A percentile compares a stretch with the other conserved stretches of the same genome.
Evolutionary conservation across 805 yeast genomes (phyloP).

Genomic region (Wickerhamiella qilinensis): DNA sequence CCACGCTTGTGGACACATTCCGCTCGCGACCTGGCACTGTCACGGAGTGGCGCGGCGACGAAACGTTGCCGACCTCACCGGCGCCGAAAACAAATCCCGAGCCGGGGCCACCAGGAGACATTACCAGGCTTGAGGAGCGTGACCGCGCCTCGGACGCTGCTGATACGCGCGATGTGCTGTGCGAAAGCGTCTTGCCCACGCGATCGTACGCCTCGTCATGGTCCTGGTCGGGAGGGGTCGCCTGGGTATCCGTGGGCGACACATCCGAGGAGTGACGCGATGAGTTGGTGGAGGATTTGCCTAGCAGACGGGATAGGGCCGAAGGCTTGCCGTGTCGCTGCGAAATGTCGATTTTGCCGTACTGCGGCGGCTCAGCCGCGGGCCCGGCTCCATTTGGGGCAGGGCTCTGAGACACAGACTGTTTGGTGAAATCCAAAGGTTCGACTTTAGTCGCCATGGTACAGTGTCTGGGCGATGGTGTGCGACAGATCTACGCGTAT

Average conservation of each 20-base stretch:
- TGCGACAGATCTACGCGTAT: too few relatives aligned
- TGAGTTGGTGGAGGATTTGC: constrained; percentile 2
- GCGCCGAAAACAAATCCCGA: constrained; percentile 17
- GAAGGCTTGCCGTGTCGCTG: constrained; percentile 1
- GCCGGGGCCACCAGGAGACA: constrained; percentile 4
- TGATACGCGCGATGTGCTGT: not conserved
- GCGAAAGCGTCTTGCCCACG: not conserved
- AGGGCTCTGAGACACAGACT: not conserved
- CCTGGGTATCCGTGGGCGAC: not conserved
- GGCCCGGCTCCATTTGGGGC: not conserved
- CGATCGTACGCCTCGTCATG: not conserved
- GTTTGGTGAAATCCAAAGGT: not conserved
- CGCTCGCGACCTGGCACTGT: constrained; percentile 6
- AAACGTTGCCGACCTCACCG: constrained; percentile 17
- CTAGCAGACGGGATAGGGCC: constrained; percentile 5
- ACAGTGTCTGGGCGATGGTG: not conserved
- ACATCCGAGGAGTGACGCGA: not conserved
- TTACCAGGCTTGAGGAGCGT: not conserved
- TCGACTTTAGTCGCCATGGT: not conserved
- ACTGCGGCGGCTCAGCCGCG: not conserved
- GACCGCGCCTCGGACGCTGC: not conserved
- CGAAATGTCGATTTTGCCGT: constrained; percentile 1
- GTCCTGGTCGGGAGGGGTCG: not conserved
- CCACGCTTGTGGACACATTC: constrained; percentile 26
- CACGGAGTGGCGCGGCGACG: constrained; percentile 16